Evolutionary conservation across 768 basidiomycete genomes (phyloP).

Genomic region (Boletus sp.): DNA sequence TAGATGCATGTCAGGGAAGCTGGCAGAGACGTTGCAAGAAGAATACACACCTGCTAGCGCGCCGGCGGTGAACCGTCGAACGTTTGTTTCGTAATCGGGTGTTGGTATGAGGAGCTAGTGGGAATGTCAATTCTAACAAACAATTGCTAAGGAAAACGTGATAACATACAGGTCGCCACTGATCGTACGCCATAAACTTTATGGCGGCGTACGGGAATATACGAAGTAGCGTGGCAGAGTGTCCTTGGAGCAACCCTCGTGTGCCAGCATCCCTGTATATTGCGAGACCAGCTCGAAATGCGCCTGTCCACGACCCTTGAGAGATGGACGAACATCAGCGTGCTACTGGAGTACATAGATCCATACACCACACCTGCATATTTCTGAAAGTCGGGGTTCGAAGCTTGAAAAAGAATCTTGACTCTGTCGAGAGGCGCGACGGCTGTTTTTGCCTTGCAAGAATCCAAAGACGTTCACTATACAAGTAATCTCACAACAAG

Average conservation of each 20-base stretch:
- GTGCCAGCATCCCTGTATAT: slow-evolving; percentile 70
- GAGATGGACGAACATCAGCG: slow-evolving; percentile 5
- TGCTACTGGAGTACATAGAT: slow-evolving; percentile 25
- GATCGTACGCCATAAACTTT: slow-evolving; percentile 96
- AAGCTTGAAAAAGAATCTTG: slow-evolving; percentile 98
- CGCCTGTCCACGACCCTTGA: slow-evolving; percentile 84
- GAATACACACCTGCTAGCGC: slow-evolving; percentile 70
- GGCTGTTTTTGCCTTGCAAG: slow-evolving; percentile 79
- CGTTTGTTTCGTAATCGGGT: slow-evolving; percentile 68
- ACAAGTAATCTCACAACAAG: background rate
- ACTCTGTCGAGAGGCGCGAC: slow-evolving; percentile 96
- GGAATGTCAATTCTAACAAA: background rate
- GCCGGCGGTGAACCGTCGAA: slow-evolving; percentile 80
- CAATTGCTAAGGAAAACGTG: background rate
- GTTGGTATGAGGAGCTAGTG: slow-evolving; percentile 83
- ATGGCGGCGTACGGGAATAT: slow-evolving; percentile 97
- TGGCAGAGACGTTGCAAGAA: background rate
- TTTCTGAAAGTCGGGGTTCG: slow-evolving; percentile 90
- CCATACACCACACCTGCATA: slow-evolving; percentile 72
- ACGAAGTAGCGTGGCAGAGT: slow-evolving; percentile 89
- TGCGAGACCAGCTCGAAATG: slow-evolving; percentile 67
- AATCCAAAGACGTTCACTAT: slow-evolving; percentile 5
- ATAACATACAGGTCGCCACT: slow-evolving; percentile 64
- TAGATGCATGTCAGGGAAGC: background rate
- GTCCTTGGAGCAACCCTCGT: slow-evolving; percentile 89